Evolutionary conservation across 441 rosid species (phyloP), one percentile per base, ranked within the genome.

Genomic region (Gossypium schwendimanii): DNA sequence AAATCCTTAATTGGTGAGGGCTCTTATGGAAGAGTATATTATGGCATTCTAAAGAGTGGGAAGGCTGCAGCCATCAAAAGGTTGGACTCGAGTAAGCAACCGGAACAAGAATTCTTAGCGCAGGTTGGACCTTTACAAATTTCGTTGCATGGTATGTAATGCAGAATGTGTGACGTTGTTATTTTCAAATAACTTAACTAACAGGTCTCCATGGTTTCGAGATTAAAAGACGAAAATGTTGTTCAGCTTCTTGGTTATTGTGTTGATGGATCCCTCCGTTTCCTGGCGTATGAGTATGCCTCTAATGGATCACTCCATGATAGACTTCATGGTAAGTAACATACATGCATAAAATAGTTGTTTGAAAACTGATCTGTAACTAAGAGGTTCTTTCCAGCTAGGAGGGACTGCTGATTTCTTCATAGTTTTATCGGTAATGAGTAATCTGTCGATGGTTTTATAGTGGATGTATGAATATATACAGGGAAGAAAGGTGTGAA

Each of bases 281-380:
- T 82, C 71, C 87, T 89, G 74, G 85, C 81, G 72, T 87, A 81
- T 75, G 86, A 87, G 77, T 78, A 80, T 79, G 89, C 94, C 53
- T 57, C 89, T 69, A 80, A 81, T 67, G 94, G 94, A 55, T 87
- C 91, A 73, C 90, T 89, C 71, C 90, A 81, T 73, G 87, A 87
- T 50, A 59, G 85, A 77, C 90, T 89, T 77, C 94, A 87, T 63
- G 86, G 86, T 87, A 72, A 75, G 80, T 68, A 47, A 59, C 28
- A 8, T 54, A 60, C 57, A 15, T 1, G 33, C 31, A 12, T 57
- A 31, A 57, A 6, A 26, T 7, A 59, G 31, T 31, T 59, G 18
- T 26, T 59, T 59, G 63, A 28, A 14, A 59, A 5, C n/a, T 14
- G 10, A 26, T 59, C 17, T 14, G 31, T 20, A 59, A 26, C 1